Percentiles rank a stretch among this genome's conserved stretches.
Evolutionary conservation across 257 asterid species (phyloP).

Genomic region (Linderniella brevidens): DNA sequence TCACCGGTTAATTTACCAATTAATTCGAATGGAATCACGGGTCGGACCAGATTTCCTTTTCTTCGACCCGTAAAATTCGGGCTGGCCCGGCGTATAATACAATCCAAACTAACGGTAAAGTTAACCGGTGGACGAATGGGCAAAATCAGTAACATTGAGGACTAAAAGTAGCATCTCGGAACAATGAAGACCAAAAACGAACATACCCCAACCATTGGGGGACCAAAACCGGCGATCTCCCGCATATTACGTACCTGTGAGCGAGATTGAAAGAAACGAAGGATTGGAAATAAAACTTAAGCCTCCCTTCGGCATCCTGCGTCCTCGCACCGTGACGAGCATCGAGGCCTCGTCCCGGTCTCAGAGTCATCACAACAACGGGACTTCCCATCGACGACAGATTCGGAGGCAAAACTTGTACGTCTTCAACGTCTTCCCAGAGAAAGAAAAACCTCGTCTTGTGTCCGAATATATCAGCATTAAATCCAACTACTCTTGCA

Average conservation of each 20-base stretch:
- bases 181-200: no score
- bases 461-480: slow-evolving; percentile 90
- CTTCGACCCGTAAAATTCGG: no score
- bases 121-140: no score
- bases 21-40: no score
- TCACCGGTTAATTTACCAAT: no score
- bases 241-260: slow-evolving; percentile 31
- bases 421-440: slow-evolving; percentile 97
- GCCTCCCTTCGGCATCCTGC: slow-evolving; percentile 84
- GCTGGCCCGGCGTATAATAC: no score
- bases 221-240: no score
- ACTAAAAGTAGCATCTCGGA: no score
- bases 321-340: slow-evolving; percentile 94
- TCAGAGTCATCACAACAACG: slow-evolving; percentile 49
- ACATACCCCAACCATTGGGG: no score
- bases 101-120: no score
- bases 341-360: slow-evolving; percentile 81
- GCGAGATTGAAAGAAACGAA: slow-evolving; percentile 87
- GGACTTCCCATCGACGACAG: slow-evolving; percentile 99
- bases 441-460: slow-evolving; percentile 89
- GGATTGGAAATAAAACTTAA: slow-evolving; percentile 82
- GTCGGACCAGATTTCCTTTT: no score
- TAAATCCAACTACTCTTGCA: slow-evolving; percentile 91
- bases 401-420: slow-evolving; percentile 72
- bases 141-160: no score